Evolutionary conservation across 2,329 filamentous ascomycete genomes (phyloP).

Genomic region (Rutstroemia sp.): DNA sequence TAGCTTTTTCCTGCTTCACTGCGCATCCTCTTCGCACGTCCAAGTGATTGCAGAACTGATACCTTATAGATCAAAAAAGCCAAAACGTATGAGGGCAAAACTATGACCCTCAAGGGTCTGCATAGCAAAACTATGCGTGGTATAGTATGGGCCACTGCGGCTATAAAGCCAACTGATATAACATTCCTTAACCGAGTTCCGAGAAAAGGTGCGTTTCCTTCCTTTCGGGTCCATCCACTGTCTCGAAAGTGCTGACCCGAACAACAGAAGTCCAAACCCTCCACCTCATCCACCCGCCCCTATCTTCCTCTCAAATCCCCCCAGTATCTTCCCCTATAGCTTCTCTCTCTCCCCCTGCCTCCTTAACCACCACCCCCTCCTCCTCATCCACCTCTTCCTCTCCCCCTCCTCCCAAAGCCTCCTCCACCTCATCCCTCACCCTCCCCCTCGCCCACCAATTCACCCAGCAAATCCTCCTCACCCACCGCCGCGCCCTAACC

Average conservation of each 20-base stretch:
- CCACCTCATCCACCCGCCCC: neutral
- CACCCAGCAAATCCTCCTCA: neutral
- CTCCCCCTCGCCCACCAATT: neutral
- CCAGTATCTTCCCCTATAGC: too few species aligned
- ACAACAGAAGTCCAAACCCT: neutral
- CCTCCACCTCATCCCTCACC: neutral
- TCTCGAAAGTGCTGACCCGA: too few species aligned
- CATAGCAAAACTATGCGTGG: constrained; percentile 12
- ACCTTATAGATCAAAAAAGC: constrained; percentile 12
- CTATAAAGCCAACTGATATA: constrained; percentile 13
- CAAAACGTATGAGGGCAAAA: constrained; percentile 14
- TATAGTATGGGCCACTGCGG: constrained; percentile 8
- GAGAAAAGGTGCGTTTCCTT: constrained; percentile 7
- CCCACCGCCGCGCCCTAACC: neutral
- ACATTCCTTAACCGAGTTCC: constrained; percentile 12
- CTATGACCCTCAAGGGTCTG: constrained; percentile 7
- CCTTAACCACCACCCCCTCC: neutral
- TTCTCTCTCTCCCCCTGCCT: too few species aligned
- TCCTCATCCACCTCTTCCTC: too few species aligned
- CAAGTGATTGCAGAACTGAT: neutral
- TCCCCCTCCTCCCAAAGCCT: neutral
- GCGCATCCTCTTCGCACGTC: neutral
- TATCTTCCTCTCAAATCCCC: too few species aligned
- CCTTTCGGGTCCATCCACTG: neutral
- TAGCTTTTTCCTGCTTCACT: neutral